Evolutionary conservation across 2,329 filamentous ascomycete genomes (phyloP).

Genomic region (Paecilomyces dactylethromorphus): DNA sequence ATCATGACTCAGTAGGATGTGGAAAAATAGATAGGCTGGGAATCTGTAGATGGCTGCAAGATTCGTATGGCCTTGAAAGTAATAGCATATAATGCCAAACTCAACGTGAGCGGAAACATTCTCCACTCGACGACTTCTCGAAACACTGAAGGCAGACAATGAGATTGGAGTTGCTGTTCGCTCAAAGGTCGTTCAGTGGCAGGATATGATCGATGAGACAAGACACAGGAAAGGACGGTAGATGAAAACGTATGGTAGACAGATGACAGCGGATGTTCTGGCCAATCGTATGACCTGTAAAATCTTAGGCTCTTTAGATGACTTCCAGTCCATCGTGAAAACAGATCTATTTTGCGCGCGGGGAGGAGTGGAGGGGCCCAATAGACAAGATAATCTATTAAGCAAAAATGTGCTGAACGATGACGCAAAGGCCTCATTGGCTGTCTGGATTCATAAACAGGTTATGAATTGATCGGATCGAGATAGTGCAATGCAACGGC

Average conservation of each 20-base stretch:
- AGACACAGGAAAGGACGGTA: not conserved
- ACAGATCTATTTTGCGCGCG: not conserved
- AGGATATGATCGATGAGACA: not conserved
- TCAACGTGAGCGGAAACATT: not conserved
- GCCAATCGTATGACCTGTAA: not conserved
- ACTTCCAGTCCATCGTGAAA: not conserved
- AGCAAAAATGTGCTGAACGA: not conserved
- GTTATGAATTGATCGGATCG: not conserved
- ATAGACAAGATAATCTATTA: not conserved
- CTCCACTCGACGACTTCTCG: not conserved
- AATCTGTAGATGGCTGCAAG: not conserved
- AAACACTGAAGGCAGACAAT: not conserved
- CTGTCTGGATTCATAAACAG: not conserved
- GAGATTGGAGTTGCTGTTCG: not conserved
- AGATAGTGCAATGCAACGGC: not conserved
- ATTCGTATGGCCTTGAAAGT: not conserved
- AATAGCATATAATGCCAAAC: not conserved
- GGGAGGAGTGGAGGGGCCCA: no score
- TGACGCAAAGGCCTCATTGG: not conserved
- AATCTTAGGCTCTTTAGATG: not conserved
- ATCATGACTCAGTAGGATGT: not conserved
- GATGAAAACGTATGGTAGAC: not conserved
- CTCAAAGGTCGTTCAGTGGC: not conserved
- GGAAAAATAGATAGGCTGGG: not conserved
- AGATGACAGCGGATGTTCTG: not conserved